A percentile compares a stretch with the other conserved stretches of the same genome.
Evolutionary conservation across 2,329 filamentous ascomycete species (phyloP).

Genomic region (Ophiostoma angusticollis): DNA sequence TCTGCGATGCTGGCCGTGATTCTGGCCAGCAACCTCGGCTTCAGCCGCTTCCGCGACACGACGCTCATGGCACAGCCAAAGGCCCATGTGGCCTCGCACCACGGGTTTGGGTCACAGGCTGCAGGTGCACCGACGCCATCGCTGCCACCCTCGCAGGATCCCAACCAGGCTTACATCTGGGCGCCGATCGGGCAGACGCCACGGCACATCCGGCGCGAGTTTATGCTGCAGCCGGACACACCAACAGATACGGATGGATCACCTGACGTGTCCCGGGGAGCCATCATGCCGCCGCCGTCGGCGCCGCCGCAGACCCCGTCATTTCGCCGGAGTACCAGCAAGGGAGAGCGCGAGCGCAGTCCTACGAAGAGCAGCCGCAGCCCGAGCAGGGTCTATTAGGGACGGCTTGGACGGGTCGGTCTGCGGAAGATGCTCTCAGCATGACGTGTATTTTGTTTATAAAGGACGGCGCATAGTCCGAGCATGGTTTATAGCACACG

Average conservation of each 20-base stretch:
- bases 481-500: too few species aligned
- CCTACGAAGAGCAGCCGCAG: slow-evolving; percentile 32
- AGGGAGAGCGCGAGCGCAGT: slow-evolving; percentile 35
- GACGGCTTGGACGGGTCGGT: too few species aligned
- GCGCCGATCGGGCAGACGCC: slow-evolving; percentile 37
- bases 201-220: slow-evolving; percentile 29
- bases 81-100: slow-evolving; percentile 9
- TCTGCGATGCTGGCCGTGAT: slow-evolving; percentile 35
- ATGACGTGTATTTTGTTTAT: too few species aligned
- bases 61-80: slow-evolving; percentile 11
- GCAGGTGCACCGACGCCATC: slow-evolving; percentile 13
- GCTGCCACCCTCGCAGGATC: slow-evolving; percentile 19
- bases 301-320: slow-evolving; percentile 34
- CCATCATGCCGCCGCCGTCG: slow-evolving; percentile 30
- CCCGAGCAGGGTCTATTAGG: slow-evolving; percentile 27
- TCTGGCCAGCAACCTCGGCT: slow-evolving; percentile 38
- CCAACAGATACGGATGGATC: slow-evolving; percentile 40
- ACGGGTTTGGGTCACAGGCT: slow-evolving; percentile 17
- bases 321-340: slow-evolving; percentile 34
- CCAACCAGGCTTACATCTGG: slow-evolving; percentile 34
- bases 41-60: slow-evolving; percentile 24
- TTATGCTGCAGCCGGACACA: slow-evolving; percentile 30
- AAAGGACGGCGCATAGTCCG: too few species aligned
- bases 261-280: slow-evolving; percentile 27
- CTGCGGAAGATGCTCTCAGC: too few species aligned